Conservation (phyloP, 1,284 basidiomycete species). For the Marasmius oreades region DNA sequence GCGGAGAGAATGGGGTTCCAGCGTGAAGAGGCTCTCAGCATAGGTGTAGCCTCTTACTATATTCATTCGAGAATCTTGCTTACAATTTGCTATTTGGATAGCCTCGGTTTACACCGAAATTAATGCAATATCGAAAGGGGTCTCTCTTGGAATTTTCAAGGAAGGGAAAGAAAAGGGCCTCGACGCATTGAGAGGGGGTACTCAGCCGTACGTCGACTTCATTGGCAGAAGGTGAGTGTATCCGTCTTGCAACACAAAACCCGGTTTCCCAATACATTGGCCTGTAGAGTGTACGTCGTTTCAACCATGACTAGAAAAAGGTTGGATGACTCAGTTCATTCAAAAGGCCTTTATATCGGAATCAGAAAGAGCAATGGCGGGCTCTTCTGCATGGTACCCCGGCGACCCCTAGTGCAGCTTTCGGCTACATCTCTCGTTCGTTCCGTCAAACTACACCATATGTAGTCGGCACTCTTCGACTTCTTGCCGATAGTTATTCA, state of each 20-base stretch:
- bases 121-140: slow-evolving; percentile 82
- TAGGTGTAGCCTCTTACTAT: slow-evolving; percentile 46
- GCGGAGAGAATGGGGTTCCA: slow-evolving; percentile 85
- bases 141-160: slow-evolving; percentile 73
- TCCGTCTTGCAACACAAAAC: neutral
- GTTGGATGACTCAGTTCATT: neutral
- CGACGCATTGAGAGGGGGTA: slow-evolving; percentile 54
- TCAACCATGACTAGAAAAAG: slow-evolving; percentile 49
- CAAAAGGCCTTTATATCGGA: slow-evolving; percentile 76
- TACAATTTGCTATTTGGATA: slow-evolving; percentile 24
- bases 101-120: slow-evolving; percentile 92
- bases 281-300: slow-evolving; percentile 2
- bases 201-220: slow-evolving; percentile 90
- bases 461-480: slow-evolving; percentile 76
- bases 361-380: slow-evolving; percentile 70
- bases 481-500: slow-evolving; percentile 70
- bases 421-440: slow-evolving; percentile 77
- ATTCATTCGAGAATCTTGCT: neutral
- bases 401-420: slow-evolving; percentile 70
- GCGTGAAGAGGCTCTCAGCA: slow-evolving; percentile 84
- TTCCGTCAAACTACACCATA: slow-evolving; percentile 74
- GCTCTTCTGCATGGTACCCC: slow-evolving; percentile 76
- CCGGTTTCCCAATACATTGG: neutral
- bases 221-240: slow-evolving; percentile 77
- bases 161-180: slow-evolving; percentile 49